Base-by-base conservation (phyloP, 495 filamentous ascomycete genomes). In the Aspergillus heteromorphus region DNA sequence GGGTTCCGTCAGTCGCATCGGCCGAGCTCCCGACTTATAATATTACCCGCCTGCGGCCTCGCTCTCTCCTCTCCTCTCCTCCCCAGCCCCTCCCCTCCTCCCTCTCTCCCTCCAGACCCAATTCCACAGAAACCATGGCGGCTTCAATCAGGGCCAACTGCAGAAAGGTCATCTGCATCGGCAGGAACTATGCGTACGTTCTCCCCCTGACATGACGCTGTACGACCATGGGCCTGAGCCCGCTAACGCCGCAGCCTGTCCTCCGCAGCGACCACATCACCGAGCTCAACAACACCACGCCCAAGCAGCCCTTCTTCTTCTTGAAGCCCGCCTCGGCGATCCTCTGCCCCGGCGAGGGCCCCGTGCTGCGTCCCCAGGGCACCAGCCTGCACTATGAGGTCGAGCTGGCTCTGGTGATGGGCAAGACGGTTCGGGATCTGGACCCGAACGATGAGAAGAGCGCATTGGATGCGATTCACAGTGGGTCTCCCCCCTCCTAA, bases 241-340 rank as follows among this genome's bases (percentile, higher is more conserved):
- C 45, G 42, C 53, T 47, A 30, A 56, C 56, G 49, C 30, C 14
- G 38, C 43, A 17, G 14, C n/a, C n/a, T n/a, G n/a, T 38, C 6
- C 27, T 51, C 14, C 51, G 48, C 69, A 95, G 90, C 69, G 92
- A 96, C 75, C 93, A 99, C 73, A 87, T 97, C 63, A 79, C 85
- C 61, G 93, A 99, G 78, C 81, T 99, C 61, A 90, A 89, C 76
- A 95, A 85, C 70, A 75, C 79, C 52, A 79, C 82, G 41, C 91
- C 93, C 51, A 90, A 88, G 69, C 88, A 95, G 66, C 93, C 95
- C 6, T 97, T 99, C 74, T 99, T 95, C 85, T 99, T 99, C 83
- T 81, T 96, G 56, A 99, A 99, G 79, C 95, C 93, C 6, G 66
- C 90, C 0, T 84, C 85, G 50, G 85, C 90, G 16, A 85, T 99